A percentile compares a stretch with the other conserved stretches of the same genome.
phyloP scores from a whole-genome alignment of 2,329 filamentous ascomycete species.

The Xylariomycetidae sp. region DNA sequence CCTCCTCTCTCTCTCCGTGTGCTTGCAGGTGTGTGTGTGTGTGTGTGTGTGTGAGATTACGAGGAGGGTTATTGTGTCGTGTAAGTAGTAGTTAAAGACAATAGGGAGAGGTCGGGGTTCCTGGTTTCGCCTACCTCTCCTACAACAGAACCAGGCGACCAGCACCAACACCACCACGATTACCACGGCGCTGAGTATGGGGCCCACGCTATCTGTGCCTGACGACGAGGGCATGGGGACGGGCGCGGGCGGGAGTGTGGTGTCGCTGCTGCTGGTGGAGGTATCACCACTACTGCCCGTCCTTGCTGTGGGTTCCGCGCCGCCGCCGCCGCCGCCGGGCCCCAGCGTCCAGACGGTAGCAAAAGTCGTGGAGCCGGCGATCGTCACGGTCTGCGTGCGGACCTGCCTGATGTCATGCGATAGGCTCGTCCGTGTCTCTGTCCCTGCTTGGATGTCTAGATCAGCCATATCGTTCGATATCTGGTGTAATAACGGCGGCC shows the following conservation, averaged over 20 bases:
- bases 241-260: constrained; percentile 11
- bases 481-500: too few relatives aligned
- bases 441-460: too few relatives aligned
- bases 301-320: constrained; percentile 11
- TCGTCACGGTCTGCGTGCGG: constrained; percentile 20
- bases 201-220: constrained; percentile 14
- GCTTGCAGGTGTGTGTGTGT: too few relatives aligned
- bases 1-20: too few relatives aligned
- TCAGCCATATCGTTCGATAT: too few relatives aligned
- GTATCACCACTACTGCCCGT: constrained; percentile 14
- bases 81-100: too few relatives aligned
- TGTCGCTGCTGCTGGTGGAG: constrained; percentile 10
- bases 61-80: too few relatives aligned
- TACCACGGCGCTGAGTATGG: constrained; percentile 22
- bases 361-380: constrained; percentile 16
- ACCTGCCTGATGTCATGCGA: constrained; percentile 6
- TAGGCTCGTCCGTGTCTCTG: background rate
- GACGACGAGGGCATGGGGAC: constrained; percentile 8
- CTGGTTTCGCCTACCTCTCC: constrained; percentile 14
- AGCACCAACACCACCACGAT: constrained; percentile 17
- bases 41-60: too few relatives aligned
- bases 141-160: constrained; percentile 19
- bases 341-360: constrained; percentile 18
- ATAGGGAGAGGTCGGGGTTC: background rate
- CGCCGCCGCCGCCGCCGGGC: constrained; percentile 14